Conservation (phyloP, 768 basidiomycete species). For the Boletus reticuloceps region DNA sequence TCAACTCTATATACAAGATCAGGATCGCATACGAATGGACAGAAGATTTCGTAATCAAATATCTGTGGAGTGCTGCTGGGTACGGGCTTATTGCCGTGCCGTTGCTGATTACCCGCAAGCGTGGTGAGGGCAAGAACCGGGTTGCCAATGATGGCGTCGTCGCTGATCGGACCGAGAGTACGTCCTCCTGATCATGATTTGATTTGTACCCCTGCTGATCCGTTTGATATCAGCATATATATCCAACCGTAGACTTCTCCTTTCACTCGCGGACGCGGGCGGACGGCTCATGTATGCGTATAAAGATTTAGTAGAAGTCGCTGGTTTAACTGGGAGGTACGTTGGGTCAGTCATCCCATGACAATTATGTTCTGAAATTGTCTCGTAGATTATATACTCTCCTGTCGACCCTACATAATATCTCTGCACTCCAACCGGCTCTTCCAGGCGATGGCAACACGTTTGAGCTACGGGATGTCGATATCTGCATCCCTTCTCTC, state of each 20-base stretch:
- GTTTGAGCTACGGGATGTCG: slow-evolving; percentile 65
- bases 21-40: slow-evolving; percentile 94
- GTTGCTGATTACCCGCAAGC: slow-evolving; percentile 63
- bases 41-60: slow-evolving; percentile 96
- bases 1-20: slow-evolving; percentile 93
- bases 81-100: slow-evolving; percentile 92
- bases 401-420: slow-evolving; percentile 78
- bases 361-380: background rate
- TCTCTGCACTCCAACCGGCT: slow-evolving; percentile 49
- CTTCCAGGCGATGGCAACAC: slow-evolving; percentile 34
- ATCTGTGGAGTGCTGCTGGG: slow-evolving; percentile 91
- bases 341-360: background rate
- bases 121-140: slow-evolving; percentile 6
- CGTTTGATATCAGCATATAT: slow-evolving; percentile 63
- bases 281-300: slow-evolving; percentile 96
- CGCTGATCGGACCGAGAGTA: slow-evolving; percentile 51
- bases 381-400: slow-evolving; percentile 75
- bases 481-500: slow-evolving; percentile 59
- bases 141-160: slow-evolving; percentile 33
- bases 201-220: background rate
- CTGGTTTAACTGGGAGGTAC: slow-evolving; percentile 74
- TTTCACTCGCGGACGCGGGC: slow-evolving; percentile 96
- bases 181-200: slow-evolving; percentile 2
- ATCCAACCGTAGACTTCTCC: slow-evolving; percentile 84
- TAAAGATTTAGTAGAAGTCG: slow-evolving; percentile 93